A percentile compares a stretch with the other conserved stretches of the same genome.
Conservation (phyloP, 2,329 filamentous ascomycete genomes). For the Gliomastix tumulicola region DNA sequence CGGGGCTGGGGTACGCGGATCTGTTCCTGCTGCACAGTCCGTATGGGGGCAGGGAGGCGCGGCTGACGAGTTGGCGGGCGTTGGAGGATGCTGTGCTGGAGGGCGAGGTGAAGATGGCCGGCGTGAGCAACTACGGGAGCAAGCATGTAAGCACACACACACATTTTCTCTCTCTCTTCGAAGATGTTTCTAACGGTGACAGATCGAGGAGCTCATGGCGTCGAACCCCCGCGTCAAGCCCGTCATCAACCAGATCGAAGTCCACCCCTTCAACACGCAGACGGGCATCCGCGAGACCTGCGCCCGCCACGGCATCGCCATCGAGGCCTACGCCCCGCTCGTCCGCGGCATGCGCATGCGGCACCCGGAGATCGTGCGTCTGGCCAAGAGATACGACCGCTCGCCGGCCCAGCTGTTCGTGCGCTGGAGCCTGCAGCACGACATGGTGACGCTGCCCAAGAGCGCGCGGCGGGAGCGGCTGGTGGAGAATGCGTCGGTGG, state of each 20-base stretch:
- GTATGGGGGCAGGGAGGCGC: slow-evolving; percentile 62
- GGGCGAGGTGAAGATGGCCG: slow-evolving; percentile 64
- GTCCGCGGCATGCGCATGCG: slow-evolving; percentile 64
- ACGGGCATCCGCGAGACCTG: slow-evolving; percentile 60
- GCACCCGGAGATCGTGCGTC: slow-evolving; percentile 52
- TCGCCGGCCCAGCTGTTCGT: slow-evolving; percentile 69
- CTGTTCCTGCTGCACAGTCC: slow-evolving; percentile 75
- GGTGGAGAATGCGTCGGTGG: slow-evolving; percentile 56
- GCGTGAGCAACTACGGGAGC: slow-evolving; percentile 74
- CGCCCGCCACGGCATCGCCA: slow-evolving; percentile 56
- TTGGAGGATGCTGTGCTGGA: slow-evolving; percentile 68
- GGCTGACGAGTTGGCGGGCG: slow-evolving; percentile 68
- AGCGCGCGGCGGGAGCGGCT: slow-evolving; percentile 57
- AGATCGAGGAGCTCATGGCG: slow-evolving; percentile 64
- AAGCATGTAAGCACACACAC: slow-evolving; percentile 58
- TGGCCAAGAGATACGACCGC: slow-evolving; percentile 63
- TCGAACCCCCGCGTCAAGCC: slow-evolving; percentile 56
- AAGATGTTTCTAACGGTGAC: slow-evolving; percentile 1
- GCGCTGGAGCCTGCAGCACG: slow-evolving; percentile 68
- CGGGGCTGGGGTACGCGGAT: slow-evolving; percentile 68
- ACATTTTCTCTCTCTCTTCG: background rate
- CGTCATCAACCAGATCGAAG: slow-evolving; percentile 73
- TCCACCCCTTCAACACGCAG: slow-evolving; percentile 77
- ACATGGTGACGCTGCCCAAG: slow-evolving; percentile 68
- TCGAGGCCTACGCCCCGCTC: slow-evolving; percentile 77